Evolutionary conservation across 331 rosid species (phyloP).

Genomic region (Acacia concinna): DNA sequence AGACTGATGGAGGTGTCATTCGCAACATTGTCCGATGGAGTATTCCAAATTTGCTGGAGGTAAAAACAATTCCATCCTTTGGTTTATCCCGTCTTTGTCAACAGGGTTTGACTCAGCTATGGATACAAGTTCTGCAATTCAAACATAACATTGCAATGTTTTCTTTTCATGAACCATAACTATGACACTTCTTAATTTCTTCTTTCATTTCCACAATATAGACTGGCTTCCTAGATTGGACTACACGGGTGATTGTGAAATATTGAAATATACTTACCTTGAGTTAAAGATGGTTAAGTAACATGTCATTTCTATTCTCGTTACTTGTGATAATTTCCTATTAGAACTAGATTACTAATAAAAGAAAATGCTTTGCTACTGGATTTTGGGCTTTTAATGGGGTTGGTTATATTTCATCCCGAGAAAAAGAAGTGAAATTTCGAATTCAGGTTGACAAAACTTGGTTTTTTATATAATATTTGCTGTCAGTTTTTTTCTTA

Average conservation of each 20-base stretch:
- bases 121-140: background rate
- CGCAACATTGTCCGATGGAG: conserved; percentile 88
- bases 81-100: background rate
- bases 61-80: conserved; percentile 35
- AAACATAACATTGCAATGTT: background rate
- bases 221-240: background rate
- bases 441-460: background rate
- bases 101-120: conserved; percentile 1
- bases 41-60: conserved; percentile 81
- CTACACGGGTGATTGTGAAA: conserved; percentile 6
- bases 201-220: background rate
- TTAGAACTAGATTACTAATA: background rate
- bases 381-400: conserved; percentile 1
- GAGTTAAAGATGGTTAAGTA: conserved; percentile 14
- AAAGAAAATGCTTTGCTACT: background rate
- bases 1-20: conserved; percentile 61
- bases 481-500: conserved; percentile 10
- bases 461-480: conserved; percentile 3
- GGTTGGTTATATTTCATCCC: background rate
- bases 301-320: conserved; percentile 11
- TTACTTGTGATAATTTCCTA: background rate
- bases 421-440: background rate
- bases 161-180: background rate
- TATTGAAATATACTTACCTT: background rate
- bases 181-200: background rate